Percentiles rank a stretch among this genome's conserved stretches.
phyloP scores from a whole-genome alignment of 352 stramenopile species.

The Pilasporangium apinafurcum region DNA sequence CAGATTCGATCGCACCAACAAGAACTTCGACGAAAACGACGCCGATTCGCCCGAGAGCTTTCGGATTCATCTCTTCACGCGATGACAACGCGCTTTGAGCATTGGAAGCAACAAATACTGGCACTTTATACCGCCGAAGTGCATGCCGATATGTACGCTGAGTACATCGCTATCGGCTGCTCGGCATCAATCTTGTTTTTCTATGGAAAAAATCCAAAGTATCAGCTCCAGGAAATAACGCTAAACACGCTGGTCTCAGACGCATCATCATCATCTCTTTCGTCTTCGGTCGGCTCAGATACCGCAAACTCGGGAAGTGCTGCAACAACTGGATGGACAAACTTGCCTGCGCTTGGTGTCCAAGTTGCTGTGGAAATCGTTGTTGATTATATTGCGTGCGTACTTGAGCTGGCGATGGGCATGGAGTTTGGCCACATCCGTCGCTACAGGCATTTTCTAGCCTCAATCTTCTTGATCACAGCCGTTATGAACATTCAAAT shows the following conservation, averaged over 20 bases:
- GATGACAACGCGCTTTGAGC: conserved; percentile 11
- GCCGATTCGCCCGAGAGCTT: not conserved
- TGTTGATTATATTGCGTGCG: conserved; percentile 10
- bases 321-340: no score
- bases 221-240: no score
- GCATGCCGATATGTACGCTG: conserved; percentile 40
- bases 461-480: conserved; percentile 1
- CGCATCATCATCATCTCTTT: no score
- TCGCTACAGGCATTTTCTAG: conserved; percentile 1
- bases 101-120: conserved; percentile 18
- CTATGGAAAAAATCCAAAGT: conserved; percentile 25
- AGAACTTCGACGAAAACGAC: not conserved
- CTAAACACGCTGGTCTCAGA: no score
- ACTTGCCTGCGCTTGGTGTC: not conserved
- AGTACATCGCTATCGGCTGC: conserved; percentile 44
- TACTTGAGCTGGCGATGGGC: conserved; percentile 3
- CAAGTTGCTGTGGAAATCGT: conserved; percentile 4
- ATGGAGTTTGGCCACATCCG: conserved; percentile 3
- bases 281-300: no score
- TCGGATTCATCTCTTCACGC: not conserved
- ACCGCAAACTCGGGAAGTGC: no score
- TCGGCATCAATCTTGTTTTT: conserved; percentile 35
- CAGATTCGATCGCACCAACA: not conserved
- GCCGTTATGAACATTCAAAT: conserved; percentile 5
- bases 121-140: conserved; percentile 25